Conservation (phyloP, 176 grass and related monocot genomes). For the Melocanna baccifera region DNA sequence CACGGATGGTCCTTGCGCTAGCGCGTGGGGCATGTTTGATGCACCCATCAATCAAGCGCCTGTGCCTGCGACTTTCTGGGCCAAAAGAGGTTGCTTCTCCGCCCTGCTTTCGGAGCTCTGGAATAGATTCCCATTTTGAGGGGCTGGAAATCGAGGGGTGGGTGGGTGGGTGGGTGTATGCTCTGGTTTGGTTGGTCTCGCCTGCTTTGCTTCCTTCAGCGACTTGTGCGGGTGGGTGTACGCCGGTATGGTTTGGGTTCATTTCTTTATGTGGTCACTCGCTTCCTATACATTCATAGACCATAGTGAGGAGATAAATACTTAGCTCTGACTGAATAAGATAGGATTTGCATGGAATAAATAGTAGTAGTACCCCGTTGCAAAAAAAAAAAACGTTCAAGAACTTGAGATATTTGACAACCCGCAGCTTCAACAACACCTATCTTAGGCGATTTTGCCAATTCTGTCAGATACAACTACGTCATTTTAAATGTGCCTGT, state of each 20-base stretch:
- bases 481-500: neutral
- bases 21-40: constrained; percentile 19
- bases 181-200: neutral
- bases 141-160: neutral
- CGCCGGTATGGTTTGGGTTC: neutral
- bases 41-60: constrained; percentile 36
- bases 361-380: neutral
- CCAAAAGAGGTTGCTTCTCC: constrained; percentile 33
- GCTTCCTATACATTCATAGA: neutral
- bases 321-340: neutral
- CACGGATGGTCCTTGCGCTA: constrained; percentile 13
- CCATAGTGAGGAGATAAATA: neutral
- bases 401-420: neutral
- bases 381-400: neutral
- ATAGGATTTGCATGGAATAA: neutral
- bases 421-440: neutral
- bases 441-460: neutral
- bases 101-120: constrained; percentile 5
- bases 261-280: neutral
- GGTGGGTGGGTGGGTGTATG: neutral
- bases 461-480: neutral
- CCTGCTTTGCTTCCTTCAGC: neutral
- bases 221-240: neutral
- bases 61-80: constrained; percentile 31
- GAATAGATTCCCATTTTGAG: constrained; percentile 42